Evolutionary conservation across 805 yeast genomes (phyloP), one percentile per base, ranked within the genome.

Genomic region (Scheffersomyces ergatensis): DNA sequence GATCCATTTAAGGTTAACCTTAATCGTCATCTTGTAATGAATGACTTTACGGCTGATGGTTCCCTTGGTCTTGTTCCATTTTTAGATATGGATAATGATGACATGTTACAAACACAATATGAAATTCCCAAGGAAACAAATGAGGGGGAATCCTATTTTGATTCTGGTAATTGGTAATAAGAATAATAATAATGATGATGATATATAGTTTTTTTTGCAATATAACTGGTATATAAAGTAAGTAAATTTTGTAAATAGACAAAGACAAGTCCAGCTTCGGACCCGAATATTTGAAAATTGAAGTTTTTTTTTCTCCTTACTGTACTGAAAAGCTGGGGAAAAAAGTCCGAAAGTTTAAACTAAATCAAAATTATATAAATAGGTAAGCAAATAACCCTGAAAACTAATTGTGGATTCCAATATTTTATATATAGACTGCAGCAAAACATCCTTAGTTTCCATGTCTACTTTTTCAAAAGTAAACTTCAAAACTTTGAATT

Each of bases 1-100:
- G 72, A 67, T 43, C 72, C 72, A 11, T 65, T 66, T 43, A 62
- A 63, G 33, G 61, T 60, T 27, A 58, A 60, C 44, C 44, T 64
- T 17, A 51, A 56, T 40, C 33, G 48, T 16, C 58, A 54, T 33
- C 33, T 55, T 25, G 39, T 62, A 60, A 54, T 54, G 45, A 50
- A 59, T 41, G 89, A 83, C 43, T 84, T 82, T 58, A 85, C 84
- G n/a, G 88, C 88, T 2, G 93, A 85, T 62, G 92, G 89, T 1
- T 85, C 92, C 0, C 62, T 85, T 31, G 92, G 92, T 1, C 63
- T 85, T 40, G 89, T 86, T 2, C 85, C 85, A 8, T 73, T 84
- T 51, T 60, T 85, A 42, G 84, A 78, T 39, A 67, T 72, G 53
- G 72, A 65, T 37, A 38, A 40, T 19, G 17, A 31, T 4, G 42